Evolutionary conservation across 1,284 basidiomycete species (phyloP).

Genomic region (Ganoderma leucocontextum): DNA sequence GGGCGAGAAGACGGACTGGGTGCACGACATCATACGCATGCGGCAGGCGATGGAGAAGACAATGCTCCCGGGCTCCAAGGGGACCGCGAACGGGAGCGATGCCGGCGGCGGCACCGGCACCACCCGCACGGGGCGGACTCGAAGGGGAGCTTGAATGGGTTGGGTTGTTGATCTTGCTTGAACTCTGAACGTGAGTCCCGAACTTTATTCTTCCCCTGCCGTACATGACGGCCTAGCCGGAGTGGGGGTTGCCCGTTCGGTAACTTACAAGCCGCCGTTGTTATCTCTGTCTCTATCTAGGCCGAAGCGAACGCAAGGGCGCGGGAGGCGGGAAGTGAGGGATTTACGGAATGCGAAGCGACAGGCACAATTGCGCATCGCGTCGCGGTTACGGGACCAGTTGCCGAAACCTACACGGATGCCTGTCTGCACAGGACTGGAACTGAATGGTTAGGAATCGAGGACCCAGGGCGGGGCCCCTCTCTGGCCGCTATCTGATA

Average conservation of each 20-base stretch:
- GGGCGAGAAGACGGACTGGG: conserved; percentile 68
- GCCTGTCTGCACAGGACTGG: conserved; percentile 3
- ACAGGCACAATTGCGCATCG: conserved; percentile 2
- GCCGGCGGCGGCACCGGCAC: conserved; percentile 14
- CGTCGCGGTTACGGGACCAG: conserved; percentile 6
- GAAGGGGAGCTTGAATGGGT: conserved; percentile 22
- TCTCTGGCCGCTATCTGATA: conserved; percentile 18
- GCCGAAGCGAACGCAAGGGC: not conserved
- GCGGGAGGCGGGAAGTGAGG: not conserved
- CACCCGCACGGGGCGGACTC: conserved; percentile 22
- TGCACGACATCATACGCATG: conserved; percentile 62
- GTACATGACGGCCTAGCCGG: conserved; percentile 18
- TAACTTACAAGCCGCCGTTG: conserved; percentile 17
- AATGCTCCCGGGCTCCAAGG: conserved; percentile 34
- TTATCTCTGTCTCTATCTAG: conserved; percentile 5
- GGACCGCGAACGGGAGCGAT: conserved; percentile 18
- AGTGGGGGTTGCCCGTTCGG: conserved; percentile 10
- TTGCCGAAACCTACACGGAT: conserved; percentile 6
- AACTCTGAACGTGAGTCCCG: conserved; percentile 14
- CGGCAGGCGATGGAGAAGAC: conserved; percentile 36
- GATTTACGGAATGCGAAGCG: conserved; percentile 17
- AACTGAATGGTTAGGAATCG: conserved; percentile 9
- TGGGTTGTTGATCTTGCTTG: conserved; percentile 8
- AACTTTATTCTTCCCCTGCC: conserved; percentile 15
- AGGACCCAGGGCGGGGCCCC: conserved; percentile 13